Evolutionary conservation across 768 basidiomycete species (phyloP).

Genomic region (Chalciporus pseudorubinellus): DNA sequence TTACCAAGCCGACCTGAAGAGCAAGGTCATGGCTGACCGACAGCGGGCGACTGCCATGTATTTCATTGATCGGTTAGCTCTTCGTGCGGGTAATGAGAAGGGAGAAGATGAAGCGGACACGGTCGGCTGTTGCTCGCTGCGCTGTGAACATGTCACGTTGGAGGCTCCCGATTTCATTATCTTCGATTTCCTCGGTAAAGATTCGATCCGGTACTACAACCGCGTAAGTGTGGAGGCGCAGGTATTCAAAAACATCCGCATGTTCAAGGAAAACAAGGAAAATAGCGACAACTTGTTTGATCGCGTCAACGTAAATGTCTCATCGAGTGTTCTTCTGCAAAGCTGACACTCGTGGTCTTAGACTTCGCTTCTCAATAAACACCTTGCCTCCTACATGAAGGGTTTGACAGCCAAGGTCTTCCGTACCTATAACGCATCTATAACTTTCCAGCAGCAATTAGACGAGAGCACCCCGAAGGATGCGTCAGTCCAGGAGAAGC

Average conservation of each 20-base stretch:
- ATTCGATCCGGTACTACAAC: constrained; percentile 97
- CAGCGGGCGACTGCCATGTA: constrained; percentile 99
- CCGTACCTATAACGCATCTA: constrained; percentile 99
- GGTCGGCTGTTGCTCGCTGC: constrained; percentile 96
- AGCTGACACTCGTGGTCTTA: constrained; percentile 35
- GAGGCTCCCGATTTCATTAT: constrained; percentile 83
- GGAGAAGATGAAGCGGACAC: constrained; percentile 99
- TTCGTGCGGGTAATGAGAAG: constrained; percentile 99
- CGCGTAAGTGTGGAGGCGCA: constrained; percentile 85
- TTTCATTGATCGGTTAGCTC: constrained; percentile 94
- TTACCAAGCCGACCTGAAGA: constrained; percentile 80
- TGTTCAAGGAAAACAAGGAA: constrained; percentile 93
- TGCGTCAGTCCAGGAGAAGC: constrained; percentile 88
- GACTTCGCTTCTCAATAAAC: constrained; percentile 87
- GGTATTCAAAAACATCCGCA: constrained; percentile 96
- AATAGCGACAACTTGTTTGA: constrained; percentile 91
- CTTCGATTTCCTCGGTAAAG: constrained; percentile 99
- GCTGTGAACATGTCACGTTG: constrained; percentile 94
- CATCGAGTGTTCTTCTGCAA: neutral
- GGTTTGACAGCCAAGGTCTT: constrained; percentile 99
- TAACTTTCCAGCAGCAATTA: constrained; percentile 89
- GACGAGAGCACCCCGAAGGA: constrained; percentile 68
- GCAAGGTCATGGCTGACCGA: constrained; percentile 90
- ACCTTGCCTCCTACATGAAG: constrained; percentile 91
- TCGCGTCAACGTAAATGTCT: constrained; percentile 70